A percentile compares a stretch with the other conserved stretches of the same genome.
phyloP scores from a whole-genome alignment of 2,329 filamentous ascomycete species.

The Penicillium sp. region DNA sequence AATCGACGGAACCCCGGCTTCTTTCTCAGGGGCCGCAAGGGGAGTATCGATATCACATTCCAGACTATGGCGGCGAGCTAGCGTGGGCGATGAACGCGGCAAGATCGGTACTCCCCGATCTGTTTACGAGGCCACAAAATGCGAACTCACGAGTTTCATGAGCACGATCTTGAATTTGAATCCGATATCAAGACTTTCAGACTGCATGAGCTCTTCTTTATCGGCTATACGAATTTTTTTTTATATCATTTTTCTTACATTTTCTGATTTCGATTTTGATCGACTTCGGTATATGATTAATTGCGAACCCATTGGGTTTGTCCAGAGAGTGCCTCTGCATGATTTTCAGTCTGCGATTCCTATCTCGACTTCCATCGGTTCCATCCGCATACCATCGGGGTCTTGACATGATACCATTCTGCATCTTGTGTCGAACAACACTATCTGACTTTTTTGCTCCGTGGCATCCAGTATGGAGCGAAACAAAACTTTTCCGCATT shows the following conservation, averaged over 20 bases:
- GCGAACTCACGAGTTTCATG: constrained; percentile 34
- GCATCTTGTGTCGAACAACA: background rate
- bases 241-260: constrained; percentile 6
- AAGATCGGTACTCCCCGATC: constrained; percentile 17
- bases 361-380: background rate
- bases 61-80: background rate
- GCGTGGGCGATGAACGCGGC: constrained; percentile 3
- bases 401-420: background rate
- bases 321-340: background rate
- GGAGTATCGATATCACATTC: constrained; percentile 6
- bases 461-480: constrained; percentile 1
- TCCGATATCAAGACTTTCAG: constrained; percentile 21
- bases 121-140: constrained; percentile 29
- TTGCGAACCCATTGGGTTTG: constrained; percentile 9
- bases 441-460: background rate
- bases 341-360: background rate
- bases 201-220: constrained; percentile 3
- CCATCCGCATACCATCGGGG: background rate
- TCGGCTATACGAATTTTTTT: constrained; percentile 20
- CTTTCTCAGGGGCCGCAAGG: background rate
- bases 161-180: constrained; percentile 30
- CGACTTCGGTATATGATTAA: constrained; percentile 14
- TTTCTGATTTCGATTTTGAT: constrained; percentile 15
- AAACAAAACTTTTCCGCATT: constrained; percentile 4
- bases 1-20: background rate